Base-by-base conservation (phyloP, 305 asterid genomes). In the Fraxinus ornus region DNA sequence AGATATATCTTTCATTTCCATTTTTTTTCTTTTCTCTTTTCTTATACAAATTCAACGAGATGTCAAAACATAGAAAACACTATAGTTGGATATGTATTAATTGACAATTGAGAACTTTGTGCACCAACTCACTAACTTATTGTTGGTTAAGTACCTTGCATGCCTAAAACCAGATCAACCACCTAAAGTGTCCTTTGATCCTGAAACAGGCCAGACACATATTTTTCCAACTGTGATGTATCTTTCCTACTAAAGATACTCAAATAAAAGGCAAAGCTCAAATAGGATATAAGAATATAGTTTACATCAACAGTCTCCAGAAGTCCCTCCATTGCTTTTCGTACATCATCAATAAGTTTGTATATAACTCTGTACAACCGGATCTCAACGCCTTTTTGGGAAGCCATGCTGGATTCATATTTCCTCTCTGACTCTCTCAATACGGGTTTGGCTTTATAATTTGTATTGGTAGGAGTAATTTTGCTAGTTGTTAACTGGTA, bases 281-380 rank as follows among this genome's bases (percentile, higher is more conserved):
- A 80, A 78, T 72, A 12, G 77, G 49, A 35, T 32, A 26, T 24
- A 37, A 26, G 49, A 33, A 76, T 12, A 76, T 86, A 78, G 9
- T 76, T 84, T 91, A 97, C 99, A 97, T 97, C 98, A 17, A 94
- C 97, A 28, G 91, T 70, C 75, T 95, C 98, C 82, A 97, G 90
- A 86, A 94, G 97, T 73, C 98, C 97, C 91, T 97, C 99, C 99
- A 97, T 97, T 70, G 98, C 98, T 10, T 86, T 93, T 47, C 99
- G 87, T 74, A 97, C 92, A 80, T 97, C 98, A 76, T 97, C 98
- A 85, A 97, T 91, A 86, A 97, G 98, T 64, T 96, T 98, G 70
- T 96, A 96, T 82, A 96, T 96, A 76, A 96, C 93, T 91, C 77
- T 93, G 83, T 91, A 96, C 12, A 90, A 79, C 82, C 98, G 92